Percentiles rank a stretch among this genome's conserved stretches.
Evolutionary conservation across 108 stramenopile genomes (phyloP).

Genomic region (Nannochloropsis salina): DNA sequence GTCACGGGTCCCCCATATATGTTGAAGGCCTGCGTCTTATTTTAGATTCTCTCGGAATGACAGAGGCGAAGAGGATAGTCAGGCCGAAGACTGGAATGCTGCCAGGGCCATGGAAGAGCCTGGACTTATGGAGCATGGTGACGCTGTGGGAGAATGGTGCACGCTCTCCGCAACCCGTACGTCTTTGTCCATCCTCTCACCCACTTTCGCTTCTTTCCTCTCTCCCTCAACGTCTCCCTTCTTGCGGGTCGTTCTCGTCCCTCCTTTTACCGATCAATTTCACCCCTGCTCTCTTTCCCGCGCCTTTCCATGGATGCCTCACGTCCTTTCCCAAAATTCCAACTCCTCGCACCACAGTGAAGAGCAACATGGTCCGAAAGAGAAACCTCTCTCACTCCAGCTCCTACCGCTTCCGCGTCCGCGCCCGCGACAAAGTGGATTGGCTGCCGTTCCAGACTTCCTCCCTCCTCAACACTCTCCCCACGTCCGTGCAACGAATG

Average conservation of each 20-base stretch:
- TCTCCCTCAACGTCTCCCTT: background rate
- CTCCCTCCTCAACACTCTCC: background rate
- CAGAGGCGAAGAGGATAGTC: too few relatives aligned
- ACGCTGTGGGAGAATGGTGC: background rate
- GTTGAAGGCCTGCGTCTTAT: too few relatives aligned
- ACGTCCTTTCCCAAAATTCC: too few relatives aligned
- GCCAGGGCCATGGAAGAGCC: too few relatives aligned
- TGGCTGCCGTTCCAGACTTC: background rate
- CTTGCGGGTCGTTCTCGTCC: background rate
- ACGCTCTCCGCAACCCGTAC: background rate
- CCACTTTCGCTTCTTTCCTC: background rate
- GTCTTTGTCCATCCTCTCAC: background rate
- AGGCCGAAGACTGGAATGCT: too few relatives aligned
- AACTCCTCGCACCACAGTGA: background rate
- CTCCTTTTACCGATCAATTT: background rate
- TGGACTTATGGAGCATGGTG: background rate
- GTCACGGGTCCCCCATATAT: too few relatives aligned
- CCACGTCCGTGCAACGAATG: background rate
- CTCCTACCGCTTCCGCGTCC: background rate
- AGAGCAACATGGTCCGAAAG: background rate
- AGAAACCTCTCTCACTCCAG: background rate
- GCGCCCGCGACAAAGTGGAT: background rate
- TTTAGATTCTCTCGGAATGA: too few relatives aligned
- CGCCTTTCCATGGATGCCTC: too few relatives aligned
- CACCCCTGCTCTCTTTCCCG: background rate